These are phyloP conservation scores for Nemania bipapillata DNA, from an alignment of 2,329 filamentous ascomycete genomes.

Conservation along the genomic window DNA sequence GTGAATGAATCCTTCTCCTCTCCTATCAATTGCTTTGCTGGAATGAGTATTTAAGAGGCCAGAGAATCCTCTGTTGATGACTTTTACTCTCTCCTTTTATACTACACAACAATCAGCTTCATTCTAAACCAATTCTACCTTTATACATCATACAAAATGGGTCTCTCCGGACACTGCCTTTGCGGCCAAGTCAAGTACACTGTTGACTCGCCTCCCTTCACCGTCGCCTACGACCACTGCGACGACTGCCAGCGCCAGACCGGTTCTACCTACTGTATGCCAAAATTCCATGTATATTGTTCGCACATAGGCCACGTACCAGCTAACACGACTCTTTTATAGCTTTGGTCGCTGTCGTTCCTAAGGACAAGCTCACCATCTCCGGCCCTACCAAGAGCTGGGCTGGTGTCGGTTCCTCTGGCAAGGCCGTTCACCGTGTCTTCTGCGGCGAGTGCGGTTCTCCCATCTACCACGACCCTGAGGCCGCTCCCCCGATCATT, in stretches of 20 bases:
- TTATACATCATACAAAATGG: constrained; percentile 61
- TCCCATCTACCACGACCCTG: constrained; percentile 76
- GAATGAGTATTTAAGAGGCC: constrained; percentile 12
- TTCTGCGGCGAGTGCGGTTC: constrained; percentile 77
- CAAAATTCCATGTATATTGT: background rate
- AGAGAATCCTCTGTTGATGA: constrained; percentile 16
- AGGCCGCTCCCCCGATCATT: constrained; percentile 75
- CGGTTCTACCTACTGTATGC: constrained; percentile 74
- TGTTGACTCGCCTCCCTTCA: constrained; percentile 54
- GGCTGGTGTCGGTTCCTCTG: constrained; percentile 68
- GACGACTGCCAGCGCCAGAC: constrained; percentile 78
- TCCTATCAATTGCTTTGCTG: constrained; percentile 3
- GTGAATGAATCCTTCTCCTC: constrained; percentile 23
- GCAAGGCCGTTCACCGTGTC: constrained; percentile 72
- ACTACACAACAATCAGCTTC: constrained; percentile 15
- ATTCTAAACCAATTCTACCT: constrained; percentile 11
- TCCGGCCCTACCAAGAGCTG: constrained; percentile 73
- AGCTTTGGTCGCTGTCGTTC: constrained; percentile 74
- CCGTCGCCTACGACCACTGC: constrained; percentile 74
- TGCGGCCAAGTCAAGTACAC: constrained; percentile 78
- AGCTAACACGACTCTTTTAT: constrained; percentile 35
- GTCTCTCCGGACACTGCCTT: constrained; percentile 75
- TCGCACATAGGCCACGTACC: background rate
- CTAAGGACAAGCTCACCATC: constrained; percentile 72
- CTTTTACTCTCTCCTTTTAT: constrained; percentile 7